phyloP scores from a whole-genome alignment of 768 basidiomycete genomes.

The Strobilomyces echinocephalus region DNA sequence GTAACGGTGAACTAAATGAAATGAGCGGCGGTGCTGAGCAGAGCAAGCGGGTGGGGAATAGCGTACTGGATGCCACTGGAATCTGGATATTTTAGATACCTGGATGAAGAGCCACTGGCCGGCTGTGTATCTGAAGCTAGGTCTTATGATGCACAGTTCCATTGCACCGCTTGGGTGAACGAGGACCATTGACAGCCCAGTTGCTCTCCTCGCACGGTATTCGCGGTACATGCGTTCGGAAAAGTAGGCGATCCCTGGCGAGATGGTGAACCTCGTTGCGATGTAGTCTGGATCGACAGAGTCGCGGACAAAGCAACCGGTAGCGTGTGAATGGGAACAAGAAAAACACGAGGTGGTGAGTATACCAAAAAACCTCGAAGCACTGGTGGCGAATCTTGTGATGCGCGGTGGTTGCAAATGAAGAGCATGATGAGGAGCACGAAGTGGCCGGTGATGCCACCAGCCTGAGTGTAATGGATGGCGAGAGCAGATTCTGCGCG shows the following conservation, averaged over 20 bases:
- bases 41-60: not conserved
- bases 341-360: conserved; percentile 91
- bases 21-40: not conserved
- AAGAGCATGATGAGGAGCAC: conserved; percentile 92
- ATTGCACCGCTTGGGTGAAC: conserved; percentile 90
- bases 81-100: conserved; percentile 76
- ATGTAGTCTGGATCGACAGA: conserved; percentile 67
- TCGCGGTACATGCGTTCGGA: conserved; percentile 83
- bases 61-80: conserved; percentile 95
- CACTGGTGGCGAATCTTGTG: conserved; percentile 81
- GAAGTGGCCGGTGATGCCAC: conserved; percentile 93
- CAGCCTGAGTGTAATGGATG: conserved; percentile 85
- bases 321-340: conserved; percentile 92
- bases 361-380: conserved; percentile 97
- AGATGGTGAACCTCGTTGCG: conserved; percentile 73
- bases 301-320: conserved; percentile 94
- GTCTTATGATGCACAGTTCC: conserved; percentile 90
- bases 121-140: conserved; percentile 85
- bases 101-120: conserved; percentile 92
- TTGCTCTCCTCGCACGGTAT: conserved; percentile 72
- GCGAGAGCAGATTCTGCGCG: conserved; percentile 70
- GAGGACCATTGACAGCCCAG: conserved; percentile 78
- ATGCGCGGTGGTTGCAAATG: conserved; percentile 90
- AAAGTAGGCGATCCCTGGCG: conserved; percentile 88
- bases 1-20: conserved; percentile 85